These are phyloP conservation scores for Ogataea paradorogensis DNA, from an alignment of 805 yeast species.

Conservation along the genomic window DNA sequence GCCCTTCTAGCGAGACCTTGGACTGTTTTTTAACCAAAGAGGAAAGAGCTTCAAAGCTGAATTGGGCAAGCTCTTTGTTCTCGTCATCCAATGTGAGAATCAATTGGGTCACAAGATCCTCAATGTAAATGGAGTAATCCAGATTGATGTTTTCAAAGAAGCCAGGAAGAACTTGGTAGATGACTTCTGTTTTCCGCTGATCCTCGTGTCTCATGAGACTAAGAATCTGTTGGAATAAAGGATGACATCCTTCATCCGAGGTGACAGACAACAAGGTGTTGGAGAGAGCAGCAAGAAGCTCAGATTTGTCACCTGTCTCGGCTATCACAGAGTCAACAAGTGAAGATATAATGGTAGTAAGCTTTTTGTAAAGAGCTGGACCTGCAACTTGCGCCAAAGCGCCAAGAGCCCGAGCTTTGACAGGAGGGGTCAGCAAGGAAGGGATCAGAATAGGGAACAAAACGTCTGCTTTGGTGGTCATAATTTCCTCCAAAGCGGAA, in stretches of 20 bases:
- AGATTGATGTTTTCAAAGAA: conserved; percentile 65
- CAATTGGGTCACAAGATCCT: conserved; percentile 71
- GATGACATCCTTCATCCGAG: conserved; percentile 77
- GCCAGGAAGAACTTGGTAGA: conserved; percentile 63
- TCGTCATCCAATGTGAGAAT: conserved; percentile 71
- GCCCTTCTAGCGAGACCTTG: conserved; percentile 71
- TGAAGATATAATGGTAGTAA: conserved; percentile 70
- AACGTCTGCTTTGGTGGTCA: conserved; percentile 85
- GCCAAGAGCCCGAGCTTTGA: conserved; percentile 85
- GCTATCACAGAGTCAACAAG: conserved; percentile 58
- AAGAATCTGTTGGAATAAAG: conserved; percentile 77
- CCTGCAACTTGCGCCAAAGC: conserved; percentile 91
- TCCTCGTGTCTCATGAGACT: conserved; percentile 76
- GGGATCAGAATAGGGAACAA: conserved; percentile 94
- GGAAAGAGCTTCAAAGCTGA: conserved; percentile 62
- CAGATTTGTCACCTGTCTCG: conserved; percentile 34
- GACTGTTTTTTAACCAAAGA: conserved; percentile 67
- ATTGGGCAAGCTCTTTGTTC: conserved; percentile 57
- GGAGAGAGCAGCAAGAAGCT: conserved; percentile 57
- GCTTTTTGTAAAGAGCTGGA: conserved; percentile 66
- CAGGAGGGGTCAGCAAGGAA: conserved; percentile 74
- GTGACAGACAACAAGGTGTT: conserved; percentile 69
- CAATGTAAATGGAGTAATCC: conserved; percentile 70
- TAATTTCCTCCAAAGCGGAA: conserved; percentile 84
- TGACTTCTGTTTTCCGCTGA: conserved; percentile 55